Evolutionary conservation across 345 rosid genomes (phyloP), one percentile per base, ranked within the genome.

Genomic region (Gossypium rotundifolium): DNA sequence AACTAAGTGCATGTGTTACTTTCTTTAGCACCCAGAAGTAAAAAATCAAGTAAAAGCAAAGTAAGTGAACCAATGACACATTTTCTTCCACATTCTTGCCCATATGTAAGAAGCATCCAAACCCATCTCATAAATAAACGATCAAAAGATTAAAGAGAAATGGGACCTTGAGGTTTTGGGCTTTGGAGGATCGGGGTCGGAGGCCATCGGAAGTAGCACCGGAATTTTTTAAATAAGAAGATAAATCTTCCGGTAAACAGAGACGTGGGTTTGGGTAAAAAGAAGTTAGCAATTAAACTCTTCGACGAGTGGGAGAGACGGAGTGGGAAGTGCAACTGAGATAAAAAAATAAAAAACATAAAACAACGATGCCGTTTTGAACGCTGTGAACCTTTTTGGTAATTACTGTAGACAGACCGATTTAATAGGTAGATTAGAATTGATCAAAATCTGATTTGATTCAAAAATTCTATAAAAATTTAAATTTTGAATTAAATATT

Each of bases 391-490:
- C 40, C 40, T 33, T 33, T 33, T 33, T 33, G 7, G 7, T 5
- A 33, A 33, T 33, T 33, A 33, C 40, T 1, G 40, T 33, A 33
- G 40, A 33, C 40, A 4, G 7, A 5, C 40, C 7, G 40, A 29
- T 4, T 29, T 29, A 4, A 4, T 0, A 29, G 0, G 1, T 0
- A 3, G 1, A 29, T 29, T 29, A 29, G 0, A 0, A 0, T 0
- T 2, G 0, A 29, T 5, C 0, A 29, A 29, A 29, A 29, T 0
- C 0, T 0, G 38, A 33, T 29, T 29, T 1, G 0, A 4, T 29
- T 29, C 0, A 0, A 29, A 29, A 29, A 3, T 4, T 4, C 0
- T 27, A 29, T 29, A 29, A 29, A 4, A 29, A 29, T 0, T 3
- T 29, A 29, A 29, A 29, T 4, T 29, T 29, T 29, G 0, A 29